Conservation (phyloP, 495 filamentous ascomycete species). For the Peziza echinospora region DNA sequence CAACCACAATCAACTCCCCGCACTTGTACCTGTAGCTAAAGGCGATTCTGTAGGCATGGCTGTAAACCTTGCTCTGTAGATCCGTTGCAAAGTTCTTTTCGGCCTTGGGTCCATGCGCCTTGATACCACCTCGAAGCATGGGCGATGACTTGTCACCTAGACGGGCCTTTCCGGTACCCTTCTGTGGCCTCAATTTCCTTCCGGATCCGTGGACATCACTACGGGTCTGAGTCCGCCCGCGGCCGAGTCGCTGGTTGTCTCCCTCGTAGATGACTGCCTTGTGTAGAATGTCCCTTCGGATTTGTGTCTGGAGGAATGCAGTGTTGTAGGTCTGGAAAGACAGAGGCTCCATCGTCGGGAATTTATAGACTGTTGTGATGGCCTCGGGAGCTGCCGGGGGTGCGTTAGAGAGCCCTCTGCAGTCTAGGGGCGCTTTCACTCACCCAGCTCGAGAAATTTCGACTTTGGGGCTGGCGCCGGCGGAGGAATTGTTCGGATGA, state of each 20-base stretch:
- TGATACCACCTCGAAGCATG: constrained; percentile 66
- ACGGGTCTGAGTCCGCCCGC: constrained; percentile 66
- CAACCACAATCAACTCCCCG: constrained; percentile 67
- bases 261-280: constrained; percentile 84
- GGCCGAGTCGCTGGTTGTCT: constrained; percentile 68
- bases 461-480: constrained; percentile 4
- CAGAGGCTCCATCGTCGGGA: constrained; percentile 71
- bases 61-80: constrained; percentile 77
- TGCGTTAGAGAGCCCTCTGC: too few relatives aligned
- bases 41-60: constrained; percentile 85
- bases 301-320: constrained; percentile 63
- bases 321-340: constrained; percentile 56
- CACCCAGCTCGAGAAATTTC: constrained; percentile 10
- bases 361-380: constrained; percentile 65
- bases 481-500: constrained; percentile 2
- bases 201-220: constrained; percentile 62
- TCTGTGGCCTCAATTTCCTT: constrained; percentile 60
- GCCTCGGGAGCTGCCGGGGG: constrained; percentile 33
- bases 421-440: not conserved
- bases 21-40: constrained; percentile 72
- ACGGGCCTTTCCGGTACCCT: constrained; percentile 62
- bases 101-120: constrained; percentile 64
- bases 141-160: constrained; percentile 64
- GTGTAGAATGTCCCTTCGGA: constrained; percentile 83
- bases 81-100: constrained; percentile 71